phyloP scores from a whole-genome alignment of 495 filamentous ascomycete genomes.

The Evansstolkia leycettana region DNA sequence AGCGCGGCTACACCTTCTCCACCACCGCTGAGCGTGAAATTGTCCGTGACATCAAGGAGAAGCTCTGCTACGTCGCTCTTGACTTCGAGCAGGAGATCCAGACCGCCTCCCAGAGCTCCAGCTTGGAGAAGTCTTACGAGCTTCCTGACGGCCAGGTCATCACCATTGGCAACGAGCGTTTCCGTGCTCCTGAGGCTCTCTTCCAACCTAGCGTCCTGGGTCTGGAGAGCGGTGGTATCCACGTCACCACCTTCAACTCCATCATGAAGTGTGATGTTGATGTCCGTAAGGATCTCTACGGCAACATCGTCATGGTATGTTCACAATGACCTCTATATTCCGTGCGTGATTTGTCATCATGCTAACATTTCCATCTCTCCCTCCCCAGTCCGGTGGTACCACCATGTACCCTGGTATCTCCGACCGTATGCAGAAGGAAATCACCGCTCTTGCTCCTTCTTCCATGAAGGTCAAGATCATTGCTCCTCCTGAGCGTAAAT shows the following conservation, averaged over 20 bases:
- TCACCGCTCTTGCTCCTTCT: constrained; percentile 95
- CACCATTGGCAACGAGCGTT: constrained; percentile 99
- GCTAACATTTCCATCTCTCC: constrained; percentile 11
- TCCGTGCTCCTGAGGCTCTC: constrained; percentile 97
- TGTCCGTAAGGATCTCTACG: constrained; percentile 97
- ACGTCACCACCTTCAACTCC: constrained; percentile 99
- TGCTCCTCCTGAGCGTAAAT: constrained; percentile 65
- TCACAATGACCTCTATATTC: constrained; percentile 1
- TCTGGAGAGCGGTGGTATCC: constrained; percentile 96
- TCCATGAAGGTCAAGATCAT: constrained; percentile 82
- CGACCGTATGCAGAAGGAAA: constrained; percentile 99
- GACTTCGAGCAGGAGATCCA: constrained; percentile 99
- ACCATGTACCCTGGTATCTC: constrained; percentile 99
- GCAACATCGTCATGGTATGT: constrained; percentile 99
- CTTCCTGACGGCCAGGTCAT: constrained; percentile 99
- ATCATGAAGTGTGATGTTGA: constrained; percentile 99
- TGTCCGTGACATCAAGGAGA: constrained; percentile 99
- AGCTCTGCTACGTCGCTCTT: constrained; percentile 97
- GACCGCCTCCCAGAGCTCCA: constrained; percentile 96
- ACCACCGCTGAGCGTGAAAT: constrained; percentile 99
- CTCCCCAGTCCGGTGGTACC: constrained; percentile 81
- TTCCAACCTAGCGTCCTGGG: constrained; percentile 98
- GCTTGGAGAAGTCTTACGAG: constrained; percentile 99
- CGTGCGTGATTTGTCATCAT: not conserved
- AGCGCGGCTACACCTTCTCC: constrained; percentile 98